Conservation (phyloP, 2,329 filamentous ascomycete species). For the Nigrograna mackinnonii region DNA sequence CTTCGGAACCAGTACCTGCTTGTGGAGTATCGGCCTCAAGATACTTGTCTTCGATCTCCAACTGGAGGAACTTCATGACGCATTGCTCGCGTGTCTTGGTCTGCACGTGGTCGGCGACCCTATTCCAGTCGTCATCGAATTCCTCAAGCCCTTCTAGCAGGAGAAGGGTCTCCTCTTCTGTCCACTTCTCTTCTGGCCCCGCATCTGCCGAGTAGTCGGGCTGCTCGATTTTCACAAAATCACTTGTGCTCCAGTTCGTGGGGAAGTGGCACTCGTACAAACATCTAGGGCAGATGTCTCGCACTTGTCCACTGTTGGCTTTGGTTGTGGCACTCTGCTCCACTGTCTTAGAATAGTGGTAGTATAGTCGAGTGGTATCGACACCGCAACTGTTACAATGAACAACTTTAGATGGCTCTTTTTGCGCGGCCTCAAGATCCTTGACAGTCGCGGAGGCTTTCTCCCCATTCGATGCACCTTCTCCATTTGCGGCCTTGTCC, state of each 20-base stretch:
- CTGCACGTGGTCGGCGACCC: constrained; percentile 86
- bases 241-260: constrained; percentile 72
- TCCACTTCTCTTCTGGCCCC: constrained; percentile 87
- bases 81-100: constrained; percentile 94
- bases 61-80: constrained; percentile 91
- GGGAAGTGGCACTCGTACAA: constrained; percentile 85
- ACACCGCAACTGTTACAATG: constrained; percentile 91
- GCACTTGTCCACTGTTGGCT: constrained; percentile 65
- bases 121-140: constrained; percentile 94
- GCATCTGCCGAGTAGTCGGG: constrained; percentile 76
- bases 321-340: constrained; percentile 54
- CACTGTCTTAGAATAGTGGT: constrained; percentile 69
- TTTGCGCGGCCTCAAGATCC: constrained; percentile 62
- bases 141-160: constrained; percentile 89
- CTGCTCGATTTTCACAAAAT: constrained; percentile 90
- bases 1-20: constrained; percentile 48
- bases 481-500: constrained; percentile 61
- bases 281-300: constrained; percentile 90
- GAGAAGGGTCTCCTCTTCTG: constrained; percentile 84
- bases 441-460: constrained; percentile 64
- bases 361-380: constrained; percentile 77
- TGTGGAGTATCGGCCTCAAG: constrained; percentile 75
- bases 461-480: constrained; percentile 70
- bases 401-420: constrained; percentile 66
- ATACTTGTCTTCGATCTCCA: constrained; percentile 98